phyloP scores from a whole-genome alignment of 371 early-diverging fungal species.

The Apophysomyces elegans region DNA sequence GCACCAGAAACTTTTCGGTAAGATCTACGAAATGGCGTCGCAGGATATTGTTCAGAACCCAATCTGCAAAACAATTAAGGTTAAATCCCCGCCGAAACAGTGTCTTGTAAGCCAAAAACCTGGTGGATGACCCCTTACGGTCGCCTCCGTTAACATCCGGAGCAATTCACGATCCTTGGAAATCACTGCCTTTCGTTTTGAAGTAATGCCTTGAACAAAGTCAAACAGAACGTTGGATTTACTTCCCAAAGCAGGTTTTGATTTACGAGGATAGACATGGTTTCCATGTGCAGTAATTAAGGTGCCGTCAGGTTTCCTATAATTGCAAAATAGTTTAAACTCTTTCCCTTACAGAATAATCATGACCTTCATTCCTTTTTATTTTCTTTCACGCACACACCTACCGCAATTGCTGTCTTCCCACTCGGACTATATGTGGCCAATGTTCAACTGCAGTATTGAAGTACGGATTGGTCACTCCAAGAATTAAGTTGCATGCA shows the following conservation, averaged over 20 bases:
- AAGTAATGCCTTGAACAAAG: conserved; percentile 68
- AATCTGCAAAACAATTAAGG: conserved; percentile 37
- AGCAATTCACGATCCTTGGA: conserved; percentile 76
- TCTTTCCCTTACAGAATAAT: too few species aligned
- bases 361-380: conserved; percentile 8
- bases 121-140: conserved; percentile 67
- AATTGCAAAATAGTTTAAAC: not conserved
- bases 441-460: conserved; percentile 88
- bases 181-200: conserved; percentile 83
- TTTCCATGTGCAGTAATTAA: conserved; percentile 37
- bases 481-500: conserved; percentile 85
- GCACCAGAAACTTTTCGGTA: conserved; percentile 92
- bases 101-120: conserved; percentile 24
- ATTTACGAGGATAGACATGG: conserved; percentile 26
- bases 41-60: conserved; percentile 86
- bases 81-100: not conserved
- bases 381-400: conserved; percentile 8
- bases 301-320: conserved; percentile 56
- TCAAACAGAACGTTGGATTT: conserved; percentile 51
- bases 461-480: conserved; percentile 96
- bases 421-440: conserved; percentile 88
- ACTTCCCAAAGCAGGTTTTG: conserved; percentile 31
- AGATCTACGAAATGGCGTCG: conserved; percentile 92
- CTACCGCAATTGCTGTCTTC: conserved; percentile 60
- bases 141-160: conserved; percentile 71